These are phyloP conservation scores for Rhizopus sp. DNA, from an alignment of 371 early-diverging fungal species.

Conservation along the genomic window DNA sequence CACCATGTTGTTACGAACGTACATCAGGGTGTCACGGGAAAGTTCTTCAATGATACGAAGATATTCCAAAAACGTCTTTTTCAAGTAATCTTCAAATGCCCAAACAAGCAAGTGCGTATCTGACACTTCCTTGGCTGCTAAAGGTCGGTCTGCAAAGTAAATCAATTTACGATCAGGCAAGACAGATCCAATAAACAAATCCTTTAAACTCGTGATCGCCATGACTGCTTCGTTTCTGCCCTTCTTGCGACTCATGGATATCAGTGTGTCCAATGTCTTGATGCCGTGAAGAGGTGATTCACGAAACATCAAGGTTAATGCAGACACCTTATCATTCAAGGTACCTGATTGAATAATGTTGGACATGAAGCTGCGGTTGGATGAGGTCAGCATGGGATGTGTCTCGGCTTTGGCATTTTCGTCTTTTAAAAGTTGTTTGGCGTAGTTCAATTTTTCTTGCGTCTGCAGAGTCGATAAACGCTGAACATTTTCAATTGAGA, in stretches of 20 bases:
- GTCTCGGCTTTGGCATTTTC: slow-evolving; percentile 74
- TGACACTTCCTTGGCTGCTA: slow-evolving; percentile 60
- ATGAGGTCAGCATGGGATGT: slow-evolving; percentile 57
- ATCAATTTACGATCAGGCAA: slow-evolving; percentile 85
- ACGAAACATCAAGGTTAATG: slow-evolving; percentile 88
- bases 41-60: slow-evolving; percentile 82
- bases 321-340: slow-evolving; percentile 89
- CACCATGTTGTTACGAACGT: slow-evolving; percentile 81
- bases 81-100: slow-evolving; percentile 93
- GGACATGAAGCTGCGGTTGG: slow-evolving; percentile 84
- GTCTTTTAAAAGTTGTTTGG: slow-evolving; percentile 63
- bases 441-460: slow-evolving; percentile 54
- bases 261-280: slow-evolving; percentile 75
- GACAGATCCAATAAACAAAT: slow-evolving; percentile 79
- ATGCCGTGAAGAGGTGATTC: slow-evolving; percentile 90
- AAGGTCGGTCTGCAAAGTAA: slow-evolving; percentile 88
- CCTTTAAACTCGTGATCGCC: slow-evolving; percentile 88
- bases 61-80: slow-evolving; percentile 87
- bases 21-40: slow-evolving; percentile 82
- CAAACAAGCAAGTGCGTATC: slow-evolving; percentile 80
- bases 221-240: slow-evolving; percentile 83
- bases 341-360: slow-evolving; percentile 92
- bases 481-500: slow-evolving; percentile 29
- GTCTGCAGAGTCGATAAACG: slow-evolving; percentile 42
- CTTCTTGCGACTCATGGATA: slow-evolving; percentile 89